Conservation (phyloP, 2,329 filamentous ascomycete genomes). For the Pestalotiopsis sp. region DNA sequence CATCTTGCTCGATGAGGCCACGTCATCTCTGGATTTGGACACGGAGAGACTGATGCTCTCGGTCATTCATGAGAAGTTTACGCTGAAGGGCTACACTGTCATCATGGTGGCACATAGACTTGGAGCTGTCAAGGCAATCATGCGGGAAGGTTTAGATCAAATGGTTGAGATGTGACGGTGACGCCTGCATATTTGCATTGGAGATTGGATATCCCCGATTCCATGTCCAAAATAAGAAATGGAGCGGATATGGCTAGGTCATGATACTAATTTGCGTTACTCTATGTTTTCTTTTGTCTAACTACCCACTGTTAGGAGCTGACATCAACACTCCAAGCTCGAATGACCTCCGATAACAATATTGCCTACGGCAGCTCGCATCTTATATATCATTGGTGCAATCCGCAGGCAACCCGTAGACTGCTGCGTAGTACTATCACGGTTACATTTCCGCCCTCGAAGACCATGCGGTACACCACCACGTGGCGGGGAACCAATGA, state of each 20-base stretch:
- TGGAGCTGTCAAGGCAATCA: slow-evolving; percentile 23
- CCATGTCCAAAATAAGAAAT: too few species aligned
- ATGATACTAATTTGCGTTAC: too few species aligned
- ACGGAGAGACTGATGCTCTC: slow-evolving; percentile 34
- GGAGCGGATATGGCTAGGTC: too few species aligned
- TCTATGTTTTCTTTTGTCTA: too few species aligned
- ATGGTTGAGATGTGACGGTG: background rate
- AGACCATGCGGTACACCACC: background rate
- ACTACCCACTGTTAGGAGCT: too few species aligned
- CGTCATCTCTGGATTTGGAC: slow-evolving; percentile 32
- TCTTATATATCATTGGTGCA: background rate
- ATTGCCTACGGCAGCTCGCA: background rate
- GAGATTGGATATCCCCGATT: too few species aligned
- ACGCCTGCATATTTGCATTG: background rate
- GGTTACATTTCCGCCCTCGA: background rate
- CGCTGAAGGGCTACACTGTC: slow-evolving; percentile 28
- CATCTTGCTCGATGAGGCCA: slow-evolving; percentile 35
- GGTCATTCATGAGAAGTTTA: slow-evolving; percentile 35
- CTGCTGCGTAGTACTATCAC: background rate
- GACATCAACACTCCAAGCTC: too few species aligned
- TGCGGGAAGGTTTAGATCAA: slow-evolving; percentile 26
- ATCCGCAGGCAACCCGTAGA: background rate
- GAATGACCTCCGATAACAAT: too few species aligned
- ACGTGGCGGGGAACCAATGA: background rate
- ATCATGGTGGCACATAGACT: slow-evolving; percentile 37